These are phyloP conservation scores for Coemansia javaensis DNA, from an alignment of 192 early-diverging fungal genomes.

Conservation along the genomic window DNA sequence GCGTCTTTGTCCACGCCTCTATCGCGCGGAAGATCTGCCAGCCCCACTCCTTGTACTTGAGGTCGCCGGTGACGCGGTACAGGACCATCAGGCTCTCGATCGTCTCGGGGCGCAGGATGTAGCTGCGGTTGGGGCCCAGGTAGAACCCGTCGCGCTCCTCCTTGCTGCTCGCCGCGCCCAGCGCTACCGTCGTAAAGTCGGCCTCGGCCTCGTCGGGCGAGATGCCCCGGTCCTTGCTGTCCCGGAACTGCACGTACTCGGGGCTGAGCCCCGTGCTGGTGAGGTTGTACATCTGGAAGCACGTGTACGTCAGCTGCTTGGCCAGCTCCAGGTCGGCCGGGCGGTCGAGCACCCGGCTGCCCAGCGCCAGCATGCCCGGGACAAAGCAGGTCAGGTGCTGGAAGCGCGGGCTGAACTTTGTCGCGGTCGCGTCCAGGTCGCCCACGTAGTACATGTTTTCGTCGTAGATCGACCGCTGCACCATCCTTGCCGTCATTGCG, in stretches of 20 bases:
- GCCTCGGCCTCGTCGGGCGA: conserved; percentile 11
- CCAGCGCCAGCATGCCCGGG: conserved; percentile 64
- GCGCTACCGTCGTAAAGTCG: conserved; percentile 27
- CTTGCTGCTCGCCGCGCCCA: conserved; percentile 2
- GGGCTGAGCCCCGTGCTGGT: conserved; percentile 76
- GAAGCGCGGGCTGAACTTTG: conserved; percentile 40
- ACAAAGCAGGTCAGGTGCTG: conserved; percentile 61
- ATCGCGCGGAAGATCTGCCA: conserved; percentile 86
- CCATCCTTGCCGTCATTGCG: conserved; percentile 44
- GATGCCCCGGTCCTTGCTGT: conserved; percentile 22
- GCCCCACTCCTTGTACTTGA: conserved; percentile 64
- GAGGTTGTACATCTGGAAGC: conserved; percentile 68
- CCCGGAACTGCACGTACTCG: conserved; percentile 80
- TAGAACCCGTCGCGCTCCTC: conserved; percentile 34
- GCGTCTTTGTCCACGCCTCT: conserved; percentile 70
- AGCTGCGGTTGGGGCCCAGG: conserved; percentile 46
- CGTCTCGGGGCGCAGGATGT: conserved; percentile 67
- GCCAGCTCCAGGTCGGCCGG: conserved; percentile 50
- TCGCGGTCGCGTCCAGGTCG: conserved; percentile 39
- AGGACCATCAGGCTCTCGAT: conserved; percentile 85
- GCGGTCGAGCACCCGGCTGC: conserved; percentile 50
- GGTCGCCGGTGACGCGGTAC: conserved; percentile 80
- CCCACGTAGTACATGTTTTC: conserved; percentile 40
- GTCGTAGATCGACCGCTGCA: conserved; percentile 33
- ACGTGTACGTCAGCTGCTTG: conserved; percentile 41